Conservation (phyloP, 2,329 filamentous ascomycete genomes). For the Fusarium sacchari region DNA sequence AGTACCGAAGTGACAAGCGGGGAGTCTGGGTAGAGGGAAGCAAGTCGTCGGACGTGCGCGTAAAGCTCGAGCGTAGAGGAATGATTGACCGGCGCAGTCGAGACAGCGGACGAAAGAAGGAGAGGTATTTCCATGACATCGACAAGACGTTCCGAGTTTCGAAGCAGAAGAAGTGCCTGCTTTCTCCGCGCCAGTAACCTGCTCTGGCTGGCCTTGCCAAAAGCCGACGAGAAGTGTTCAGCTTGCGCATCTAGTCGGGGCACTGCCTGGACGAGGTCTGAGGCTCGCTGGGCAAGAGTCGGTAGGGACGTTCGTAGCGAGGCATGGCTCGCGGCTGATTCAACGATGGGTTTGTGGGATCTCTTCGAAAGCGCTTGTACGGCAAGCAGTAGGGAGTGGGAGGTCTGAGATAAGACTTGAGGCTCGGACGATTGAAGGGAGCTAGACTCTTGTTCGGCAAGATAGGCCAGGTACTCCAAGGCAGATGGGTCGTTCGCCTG, state of each 20-base stretch:
- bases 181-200: constrained; percentile 78
- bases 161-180: constrained; percentile 80
- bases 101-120: constrained; percentile 82
- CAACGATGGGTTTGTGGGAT: constrained; percentile 85
- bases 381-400: constrained; percentile 82
- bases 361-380: constrained; percentile 90
- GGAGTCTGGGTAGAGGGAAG: constrained; percentile 83
- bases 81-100: constrained; percentile 75
- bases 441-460: constrained; percentile 80
- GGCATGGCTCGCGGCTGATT: constrained; percentile 81
- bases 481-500: constrained; percentile 61
- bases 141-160: constrained; percentile 88
- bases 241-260: constrained; percentile 83
- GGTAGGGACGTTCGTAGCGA: constrained; percentile 79
- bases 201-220: constrained; percentile 77
- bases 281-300: constrained; percentile 70
- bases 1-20: constrained; percentile 77
- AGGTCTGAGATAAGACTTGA: constrained; percentile 80
- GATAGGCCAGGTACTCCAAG: constrained; percentile 77
- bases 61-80: constrained; percentile 90
- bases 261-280: constrained; percentile 75
- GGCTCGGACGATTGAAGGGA: constrained; percentile 80
- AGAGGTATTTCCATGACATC: constrained; percentile 92
- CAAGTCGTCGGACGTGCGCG: constrained; percentile 89
- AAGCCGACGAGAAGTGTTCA: constrained; percentile 82